These are phyloP conservation scores for Nephelium lappaceum DNA, from an alignment of 345 rosid genomes.

Conservation along the genomic window DNA sequence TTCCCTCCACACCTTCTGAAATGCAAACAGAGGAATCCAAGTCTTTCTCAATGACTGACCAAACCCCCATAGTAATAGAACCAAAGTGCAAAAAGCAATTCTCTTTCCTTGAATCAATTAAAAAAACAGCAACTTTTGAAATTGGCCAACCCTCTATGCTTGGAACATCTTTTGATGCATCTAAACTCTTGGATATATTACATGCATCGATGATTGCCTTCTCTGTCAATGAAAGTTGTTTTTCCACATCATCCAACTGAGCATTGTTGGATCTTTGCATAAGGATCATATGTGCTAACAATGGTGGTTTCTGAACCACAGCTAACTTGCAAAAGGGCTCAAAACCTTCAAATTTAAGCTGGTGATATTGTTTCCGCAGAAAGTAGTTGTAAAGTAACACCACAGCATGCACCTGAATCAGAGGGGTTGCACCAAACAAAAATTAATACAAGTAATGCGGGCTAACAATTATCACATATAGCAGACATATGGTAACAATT, in stretches of 20 bases:
- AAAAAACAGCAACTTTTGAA: constrained; percentile 56
- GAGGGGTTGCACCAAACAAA: not conserved
- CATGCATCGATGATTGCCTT: constrained; percentile 70
- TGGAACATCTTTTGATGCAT: constrained; percentile 46
- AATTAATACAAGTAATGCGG: constrained; percentile 5
- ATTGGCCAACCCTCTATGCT: constrained; percentile 57
- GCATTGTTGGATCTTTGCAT: constrained; percentile 42
- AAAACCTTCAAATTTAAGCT: constrained; percentile 50
- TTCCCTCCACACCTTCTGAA: constrained; percentile 27
- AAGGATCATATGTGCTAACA: constrained; percentile 50
- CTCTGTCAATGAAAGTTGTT: constrained; percentile 55
- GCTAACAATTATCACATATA: not conserved
- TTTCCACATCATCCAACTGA: constrained; percentile 38
- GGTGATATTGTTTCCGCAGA: constrained; percentile 58
- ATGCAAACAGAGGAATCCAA: constrained; percentile 28
- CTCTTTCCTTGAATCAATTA: constrained; percentile 58
- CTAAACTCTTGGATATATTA: constrained; percentile 51
- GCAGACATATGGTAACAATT: not conserved
- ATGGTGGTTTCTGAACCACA: constrained; percentile 49
- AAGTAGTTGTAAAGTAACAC: constrained; percentile 75
- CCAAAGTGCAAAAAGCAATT: constrained; percentile 55
- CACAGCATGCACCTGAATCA: constrained; percentile 68
- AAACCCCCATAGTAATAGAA: constrained; percentile 59
- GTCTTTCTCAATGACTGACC: constrained; percentile 75
- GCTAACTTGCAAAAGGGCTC: constrained; percentile 68